These are phyloP conservation scores for Pisolithus thermaeus DNA, from an alignment of 1,284 basidiomycete species.

Conservation along the genomic window DNA sequence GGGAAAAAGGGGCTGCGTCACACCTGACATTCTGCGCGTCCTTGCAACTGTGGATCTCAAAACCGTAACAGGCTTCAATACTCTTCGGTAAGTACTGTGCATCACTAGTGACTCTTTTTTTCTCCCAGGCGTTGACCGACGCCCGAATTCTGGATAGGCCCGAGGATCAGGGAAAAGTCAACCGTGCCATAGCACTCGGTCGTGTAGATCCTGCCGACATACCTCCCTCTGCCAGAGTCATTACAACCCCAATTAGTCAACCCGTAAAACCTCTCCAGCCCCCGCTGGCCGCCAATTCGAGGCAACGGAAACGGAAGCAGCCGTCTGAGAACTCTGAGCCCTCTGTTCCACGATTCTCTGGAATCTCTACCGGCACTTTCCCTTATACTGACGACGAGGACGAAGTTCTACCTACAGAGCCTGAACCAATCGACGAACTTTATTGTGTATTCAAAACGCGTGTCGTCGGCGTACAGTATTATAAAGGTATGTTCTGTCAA, in stretches of 20 bases:
- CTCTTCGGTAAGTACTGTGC: slow-evolving; percentile 39
- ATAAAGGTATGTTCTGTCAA: slow-evolving; percentile 44
- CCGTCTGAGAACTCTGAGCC: slow-evolving; percentile 20
- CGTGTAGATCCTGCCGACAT: slow-evolving; percentile 53
- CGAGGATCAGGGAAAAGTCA: slow-evolving; percentile 58
- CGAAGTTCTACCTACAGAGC: slow-evolving; percentile 36
- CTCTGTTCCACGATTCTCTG: slow-evolving; percentile 2
- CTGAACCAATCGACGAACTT: slow-evolving; percentile 56
- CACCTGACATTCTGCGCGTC: slow-evolving; percentile 45
- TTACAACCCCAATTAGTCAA: slow-evolving; percentile 1
- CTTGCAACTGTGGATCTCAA: slow-evolving; percentile 42
- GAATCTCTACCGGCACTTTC: slow-evolving; percentile 7
- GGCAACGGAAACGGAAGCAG: slow-evolving; percentile 35
- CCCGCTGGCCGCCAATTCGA: slow-evolving; percentile 8
- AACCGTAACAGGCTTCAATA: slow-evolving; percentile 43
- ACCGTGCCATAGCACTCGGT: slow-evolving; percentile 46
- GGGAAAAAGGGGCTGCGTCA: slow-evolving; percentile 61
- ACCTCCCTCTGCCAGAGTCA: slow-evolving; percentile 34
- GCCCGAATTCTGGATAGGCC: slow-evolving; percentile 28
- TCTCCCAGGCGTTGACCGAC: background rate
- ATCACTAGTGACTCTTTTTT: background rate
- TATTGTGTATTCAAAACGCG: slow-evolving; percentile 55
- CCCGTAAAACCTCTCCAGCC: slow-evolving; percentile 5
- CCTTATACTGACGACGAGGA: slow-evolving; percentile 28
- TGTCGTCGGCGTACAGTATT: slow-evolving; percentile 81